Evolutionary conservation across 495 filamentous ascomycete species (phyloP).

Genomic region (Penicillium pulvis): DNA sequence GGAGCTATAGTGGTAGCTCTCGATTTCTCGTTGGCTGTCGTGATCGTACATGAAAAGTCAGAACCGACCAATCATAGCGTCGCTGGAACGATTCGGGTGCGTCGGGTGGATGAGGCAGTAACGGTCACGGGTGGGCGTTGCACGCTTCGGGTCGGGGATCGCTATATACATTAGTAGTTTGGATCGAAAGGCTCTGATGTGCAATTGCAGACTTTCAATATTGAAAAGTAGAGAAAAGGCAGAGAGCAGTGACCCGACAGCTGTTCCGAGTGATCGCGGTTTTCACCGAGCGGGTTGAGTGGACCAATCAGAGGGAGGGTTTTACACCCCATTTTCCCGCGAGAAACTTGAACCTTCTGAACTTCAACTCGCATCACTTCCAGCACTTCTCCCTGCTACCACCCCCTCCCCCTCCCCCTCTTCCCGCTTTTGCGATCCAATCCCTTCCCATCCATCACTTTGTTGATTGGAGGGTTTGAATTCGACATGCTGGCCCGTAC

Average conservation of each 20-base stretch:
- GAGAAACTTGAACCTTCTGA: constrained; percentile 44
- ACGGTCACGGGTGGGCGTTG: background rate
- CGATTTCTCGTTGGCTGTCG: background rate
- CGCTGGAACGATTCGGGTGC: constrained; percentile 10
- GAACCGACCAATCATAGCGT: constrained; percentile 11
- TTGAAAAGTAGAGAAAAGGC: background rate
- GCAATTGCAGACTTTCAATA: background rate
- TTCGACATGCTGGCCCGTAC: constrained; percentile 82
- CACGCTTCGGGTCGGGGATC: background rate
- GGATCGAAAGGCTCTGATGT: background rate
- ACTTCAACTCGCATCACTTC: constrained; percentile 43
- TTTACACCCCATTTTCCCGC: constrained; percentile 43
- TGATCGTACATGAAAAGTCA: background rate
- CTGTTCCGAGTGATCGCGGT: constrained; percentile 39
- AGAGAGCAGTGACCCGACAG: background rate
- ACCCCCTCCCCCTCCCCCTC: constrained; percentile 32
- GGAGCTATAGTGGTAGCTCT: background rate
- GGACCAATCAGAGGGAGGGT: constrained; percentile 45
- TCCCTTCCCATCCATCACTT: constrained; percentile 36
- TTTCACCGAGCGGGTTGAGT: constrained; percentile 40
- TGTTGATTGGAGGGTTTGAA: constrained; percentile 45
- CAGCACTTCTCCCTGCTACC: constrained; percentile 37
- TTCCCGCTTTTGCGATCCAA: constrained; percentile 33
- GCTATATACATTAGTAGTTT: background rate
- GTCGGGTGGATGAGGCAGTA: constrained; percentile 2